Conservation (phyloP, 768 basidiomycete species). For the Imleria badia region DNA sequence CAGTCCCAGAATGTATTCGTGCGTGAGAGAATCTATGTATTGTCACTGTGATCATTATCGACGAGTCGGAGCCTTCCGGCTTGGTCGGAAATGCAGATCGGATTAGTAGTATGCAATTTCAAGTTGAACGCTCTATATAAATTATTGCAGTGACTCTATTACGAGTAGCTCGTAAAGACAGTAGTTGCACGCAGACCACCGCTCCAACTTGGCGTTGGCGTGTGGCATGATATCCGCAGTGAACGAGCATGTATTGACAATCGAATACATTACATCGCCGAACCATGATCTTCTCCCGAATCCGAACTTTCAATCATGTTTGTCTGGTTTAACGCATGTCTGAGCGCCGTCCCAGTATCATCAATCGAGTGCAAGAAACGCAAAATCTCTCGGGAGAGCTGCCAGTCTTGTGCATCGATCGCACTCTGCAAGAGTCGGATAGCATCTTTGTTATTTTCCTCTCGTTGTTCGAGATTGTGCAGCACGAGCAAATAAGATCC, state of each 20-base stretch:
- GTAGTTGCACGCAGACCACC: too few species aligned
- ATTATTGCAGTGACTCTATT: too few species aligned
- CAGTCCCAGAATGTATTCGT: too few species aligned
- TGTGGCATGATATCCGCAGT: too few species aligned
- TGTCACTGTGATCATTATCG: too few species aligned
- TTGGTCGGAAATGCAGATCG: too few species aligned
- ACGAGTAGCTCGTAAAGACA: too few species aligned
- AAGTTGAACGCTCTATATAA: too few species aligned
- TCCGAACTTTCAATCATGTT: conserved; percentile 30
- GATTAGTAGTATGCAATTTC: too few species aligned
- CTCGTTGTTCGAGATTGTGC: conserved; percentile 89
- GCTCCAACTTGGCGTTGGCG: not conserved
- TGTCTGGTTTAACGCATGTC: conserved; percentile 57
- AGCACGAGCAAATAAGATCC: conserved; percentile 89
- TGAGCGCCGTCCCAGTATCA: conserved; percentile 73
- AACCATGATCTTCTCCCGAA: not conserved
- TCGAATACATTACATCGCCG: not conserved
- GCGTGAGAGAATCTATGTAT: too few species aligned
- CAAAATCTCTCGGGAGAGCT: conserved; percentile 86
- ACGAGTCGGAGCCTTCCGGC: too few species aligned
- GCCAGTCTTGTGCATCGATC: conserved; percentile 78
- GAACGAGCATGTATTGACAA: not conserved
- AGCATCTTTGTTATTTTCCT: conserved; percentile 74
- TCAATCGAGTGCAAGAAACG: conserved; percentile 93
- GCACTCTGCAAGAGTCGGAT: conserved; percentile 78